A percentile compares a stretch with the other conserved stretches of the same genome.
phyloP scores from a whole-genome alignment of 371 early-diverging fungal species.

The Mucor lusitanicus region DNA sequence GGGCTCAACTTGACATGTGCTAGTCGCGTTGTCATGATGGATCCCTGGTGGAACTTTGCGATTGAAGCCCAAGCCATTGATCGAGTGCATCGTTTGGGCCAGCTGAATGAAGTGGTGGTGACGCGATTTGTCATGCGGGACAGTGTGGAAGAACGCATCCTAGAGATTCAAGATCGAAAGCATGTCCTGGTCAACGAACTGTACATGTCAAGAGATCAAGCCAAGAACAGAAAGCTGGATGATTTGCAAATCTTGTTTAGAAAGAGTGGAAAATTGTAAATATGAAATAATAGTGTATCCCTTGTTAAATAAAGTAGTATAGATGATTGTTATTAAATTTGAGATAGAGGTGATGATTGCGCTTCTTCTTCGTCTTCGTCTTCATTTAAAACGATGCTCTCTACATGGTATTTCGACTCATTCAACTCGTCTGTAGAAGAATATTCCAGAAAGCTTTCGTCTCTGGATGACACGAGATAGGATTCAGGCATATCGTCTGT shows the following conservation, averaged over 20 bases:
- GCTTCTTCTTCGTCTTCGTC: neutral
- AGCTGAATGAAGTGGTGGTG: constrained; percentile 61
- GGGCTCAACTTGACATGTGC: constrained; percentile 89
- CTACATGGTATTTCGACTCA: constrained; percentile 11
- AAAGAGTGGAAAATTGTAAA: constrained; percentile 7
- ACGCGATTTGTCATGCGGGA: constrained; percentile 59
- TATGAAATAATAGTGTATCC: neutral
- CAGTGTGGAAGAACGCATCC: constrained; percentile 70
- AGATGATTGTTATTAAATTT: neutral
- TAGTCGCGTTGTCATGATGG: constrained; percentile 72
- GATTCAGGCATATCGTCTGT: constrained; percentile 19
- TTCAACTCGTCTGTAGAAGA: neutral
- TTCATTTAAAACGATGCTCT: constrained; percentile 11
- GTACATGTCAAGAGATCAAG: constrained; percentile 53
- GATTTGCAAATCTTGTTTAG: constrained; percentile 53
- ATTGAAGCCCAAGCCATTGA: constrained; percentile 90
- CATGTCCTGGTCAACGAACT: constrained; percentile 55
- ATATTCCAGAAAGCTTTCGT: constrained; percentile 5
- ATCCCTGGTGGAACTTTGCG: constrained; percentile 87
- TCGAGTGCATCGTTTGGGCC: constrained; percentile 85
- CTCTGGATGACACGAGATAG: constrained; percentile 9
- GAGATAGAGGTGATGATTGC: neutral
- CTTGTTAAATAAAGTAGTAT: neutral
- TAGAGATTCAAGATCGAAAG: constrained; percentile 61
- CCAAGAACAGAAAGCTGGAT: constrained; percentile 46